Evolutionary conservation across 2,329 filamentous ascomycete species (phyloP), one percentile per base, ranked within the genome.

Genomic region (Aspergillus sergii): DNA sequence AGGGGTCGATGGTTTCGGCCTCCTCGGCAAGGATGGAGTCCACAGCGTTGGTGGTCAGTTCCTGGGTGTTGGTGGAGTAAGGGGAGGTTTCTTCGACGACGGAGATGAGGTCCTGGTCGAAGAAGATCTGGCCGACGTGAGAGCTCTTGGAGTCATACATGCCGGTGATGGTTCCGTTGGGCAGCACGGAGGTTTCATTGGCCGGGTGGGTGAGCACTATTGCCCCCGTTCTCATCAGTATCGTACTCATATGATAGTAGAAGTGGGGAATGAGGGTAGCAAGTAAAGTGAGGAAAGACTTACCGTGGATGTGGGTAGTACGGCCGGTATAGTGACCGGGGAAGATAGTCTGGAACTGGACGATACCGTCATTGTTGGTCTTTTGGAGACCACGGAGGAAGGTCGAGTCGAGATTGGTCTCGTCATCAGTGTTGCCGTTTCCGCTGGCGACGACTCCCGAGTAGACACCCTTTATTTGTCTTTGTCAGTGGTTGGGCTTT

Each of bases 71-170:
- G 61, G 73, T 72, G 6, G 64, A 73, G 74, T 86, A 86, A 0
- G 84, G 83, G 0, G 71, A 63, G 1, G 76, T 78, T 11, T 73
- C 73, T 64, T 87, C 83, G 60, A 89, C 85, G 45, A 78, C 66
- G 30, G 69, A 69, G 67, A 86, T 82, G 11, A 90, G 82, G 65
- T 81, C 79, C 72, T 89, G 84, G 73, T 90, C 86, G 61, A 88
- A 88, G 81, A 88, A 90, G 57, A 88, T 71, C 73, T 91, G 88
- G 21, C 88, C 88, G 45, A 89, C 81, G 76, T 90, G 87, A 9
- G 84, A 82, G 62, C 85, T 81, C 57, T 76, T 80, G 14, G 74
- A 26, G 16, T 66, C 69, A 63, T 73, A 75, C 19, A 80, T 79
- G 64, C 81, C 84, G 46, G 76, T 74, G 65, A 86, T 81, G 62